These are phyloP conservation scores for Chamaenerion angustifolium DNA, from an alignment of 345 rosid genomes.

Conservation along the genomic window DNA sequence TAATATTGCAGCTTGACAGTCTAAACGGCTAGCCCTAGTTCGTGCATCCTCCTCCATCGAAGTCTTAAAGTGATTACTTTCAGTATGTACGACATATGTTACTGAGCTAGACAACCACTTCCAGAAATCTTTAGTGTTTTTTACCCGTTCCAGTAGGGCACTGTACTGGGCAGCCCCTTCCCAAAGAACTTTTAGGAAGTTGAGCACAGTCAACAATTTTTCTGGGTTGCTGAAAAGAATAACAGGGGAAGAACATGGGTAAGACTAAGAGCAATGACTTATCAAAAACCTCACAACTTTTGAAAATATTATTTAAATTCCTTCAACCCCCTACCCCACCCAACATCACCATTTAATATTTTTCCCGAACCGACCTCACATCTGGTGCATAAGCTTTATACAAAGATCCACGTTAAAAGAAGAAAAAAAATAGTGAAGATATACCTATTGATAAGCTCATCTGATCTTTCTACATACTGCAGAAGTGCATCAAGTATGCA, in stretches of 20 bases:
- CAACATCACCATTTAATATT: too few relatives aligned
- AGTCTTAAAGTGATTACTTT: conserved; percentile 23
- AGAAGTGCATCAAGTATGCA: conserved; percentile 32
- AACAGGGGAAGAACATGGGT: neutral
- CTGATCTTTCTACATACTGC: conserved; percentile 37
- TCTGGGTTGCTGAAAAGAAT: conserved; percentile 46
- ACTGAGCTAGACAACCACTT: conserved; percentile 38
- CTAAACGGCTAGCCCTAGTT: conserved; percentile 34
- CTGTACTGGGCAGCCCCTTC: conserved; percentile 71
- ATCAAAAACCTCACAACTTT: neutral
- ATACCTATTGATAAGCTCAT: conserved; percentile 60
- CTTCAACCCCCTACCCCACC: too few relatives aligned
- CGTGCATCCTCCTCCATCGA: conserved; percentile 28
- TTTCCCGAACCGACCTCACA: too few relatives aligned
- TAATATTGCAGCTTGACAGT: conserved; percentile 57
- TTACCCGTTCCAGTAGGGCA: conserved; percentile 36
- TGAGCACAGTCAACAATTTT: conserved; percentile 38
- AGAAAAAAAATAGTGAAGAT: neutral
- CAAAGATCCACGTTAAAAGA: neutral
- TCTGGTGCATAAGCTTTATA: too few relatives aligned
- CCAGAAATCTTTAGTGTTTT: conserved; percentile 51
- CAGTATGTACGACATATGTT: conserved; percentile 22
- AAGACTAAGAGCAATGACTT: neutral
- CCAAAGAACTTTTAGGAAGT: conserved; percentile 80
- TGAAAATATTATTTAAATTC: neutral